Percentiles rank a stretch among this genome's conserved stretches.
Evolutionary conservation across 305 asterid genomes (phyloP).

Genomic region (Plantago lanceolata): DNA sequence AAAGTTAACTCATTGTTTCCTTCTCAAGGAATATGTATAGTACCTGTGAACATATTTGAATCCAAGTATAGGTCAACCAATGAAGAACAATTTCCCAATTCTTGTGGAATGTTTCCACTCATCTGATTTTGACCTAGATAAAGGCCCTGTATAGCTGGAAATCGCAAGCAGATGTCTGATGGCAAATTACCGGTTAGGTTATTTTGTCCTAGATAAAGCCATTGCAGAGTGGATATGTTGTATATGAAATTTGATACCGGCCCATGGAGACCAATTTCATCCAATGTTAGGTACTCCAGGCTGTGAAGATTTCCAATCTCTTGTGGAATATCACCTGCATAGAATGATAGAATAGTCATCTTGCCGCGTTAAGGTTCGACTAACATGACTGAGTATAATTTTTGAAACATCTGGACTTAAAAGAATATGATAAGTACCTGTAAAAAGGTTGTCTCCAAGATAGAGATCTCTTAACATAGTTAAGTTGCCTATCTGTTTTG

Average conservation of each 20-base stretch:
- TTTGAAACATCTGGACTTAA: not conserved
- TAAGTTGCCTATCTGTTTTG: slow-evolving; percentile 34
- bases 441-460: slow-evolving; percentile 30
- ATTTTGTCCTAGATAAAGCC: slow-evolving; percentile 29
- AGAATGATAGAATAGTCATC: too few relatives aligned
- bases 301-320: slow-evolving; percentile 33
- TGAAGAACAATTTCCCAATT: slow-evolving; percentile 37
- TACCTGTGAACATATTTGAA: slow-evolving; percentile 35
- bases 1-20: not conserved
- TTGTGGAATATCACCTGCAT: slow-evolving; percentile 30
- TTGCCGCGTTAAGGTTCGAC: too few relatives aligned
- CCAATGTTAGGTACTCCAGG: slow-evolving; percentile 24
- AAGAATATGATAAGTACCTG: slow-evolving; percentile 24
- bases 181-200: slow-evolving; percentile 27
- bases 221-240: slow-evolving; percentile 29
- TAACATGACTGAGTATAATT: not conserved
- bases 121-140: slow-evolving; percentile 31
- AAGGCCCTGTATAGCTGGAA: slow-evolving; percentile 26
- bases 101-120: slow-evolving; percentile 34
- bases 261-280: slow-evolving; percentile 28
- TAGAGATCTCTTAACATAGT: slow-evolving; percentile 25
- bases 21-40: not conserved
- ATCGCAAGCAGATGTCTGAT: slow-evolving; percentile 27
- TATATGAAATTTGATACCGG: slow-evolving; percentile 28
- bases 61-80: slow-evolving; percentile 29